Evolutionary conservation across 2,329 filamentous ascomycete genomes (phyloP).

Genomic region (Lachnellula occidentalis): DNA sequence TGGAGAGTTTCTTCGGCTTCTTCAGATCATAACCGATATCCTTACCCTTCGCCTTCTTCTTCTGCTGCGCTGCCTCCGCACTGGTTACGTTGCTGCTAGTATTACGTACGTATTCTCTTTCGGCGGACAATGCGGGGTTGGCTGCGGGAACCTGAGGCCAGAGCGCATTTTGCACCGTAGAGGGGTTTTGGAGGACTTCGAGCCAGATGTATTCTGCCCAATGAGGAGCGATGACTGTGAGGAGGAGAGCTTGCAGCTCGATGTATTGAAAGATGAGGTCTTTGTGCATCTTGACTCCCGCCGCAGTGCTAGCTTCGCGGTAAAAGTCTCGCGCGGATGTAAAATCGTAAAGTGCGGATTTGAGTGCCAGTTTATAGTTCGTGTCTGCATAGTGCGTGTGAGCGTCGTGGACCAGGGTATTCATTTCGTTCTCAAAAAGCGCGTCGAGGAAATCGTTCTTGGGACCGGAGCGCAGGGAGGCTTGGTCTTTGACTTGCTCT

Average conservation of each 20-base stretch:
- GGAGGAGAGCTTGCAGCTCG: constrained; percentile 76
- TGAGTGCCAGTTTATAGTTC: constrained; percentile 81
- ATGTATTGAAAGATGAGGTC: constrained; percentile 76
- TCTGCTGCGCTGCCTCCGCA: constrained; percentile 75
- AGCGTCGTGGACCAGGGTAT: constrained; percentile 72
- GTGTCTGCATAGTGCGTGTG: constrained; percentile 72
- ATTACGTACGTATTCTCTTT: constrained; percentile 72
- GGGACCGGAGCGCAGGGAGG: constrained; percentile 68
- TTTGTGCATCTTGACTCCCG: constrained; percentile 80
- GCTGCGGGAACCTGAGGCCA: constrained; percentile 67
- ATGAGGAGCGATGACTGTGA: constrained; percentile 83
- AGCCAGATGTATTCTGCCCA: constrained; percentile 94
- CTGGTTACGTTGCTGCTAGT: constrained; percentile 75
- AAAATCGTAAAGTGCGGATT: constrained; percentile 85
- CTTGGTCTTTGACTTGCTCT: constrained; percentile 68
- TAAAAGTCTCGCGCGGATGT: constrained; percentile 85
- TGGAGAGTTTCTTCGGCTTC: constrained; percentile 84
- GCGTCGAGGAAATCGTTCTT: constrained; percentile 77
- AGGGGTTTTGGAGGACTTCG: constrained; percentile 74
- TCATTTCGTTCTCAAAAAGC: constrained; percentile 91
- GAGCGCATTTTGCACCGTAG: constrained; percentile 71
- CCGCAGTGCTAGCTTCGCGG: constrained; percentile 72
- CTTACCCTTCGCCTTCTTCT: constrained; percentile 93
- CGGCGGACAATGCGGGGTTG: constrained; percentile 65
- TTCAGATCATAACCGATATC: constrained; percentile 78